Evolutionary conservation across 2,329 filamentous ascomycete species (phyloP).

Genomic region (Beauveria pseudobassiana): DNA sequence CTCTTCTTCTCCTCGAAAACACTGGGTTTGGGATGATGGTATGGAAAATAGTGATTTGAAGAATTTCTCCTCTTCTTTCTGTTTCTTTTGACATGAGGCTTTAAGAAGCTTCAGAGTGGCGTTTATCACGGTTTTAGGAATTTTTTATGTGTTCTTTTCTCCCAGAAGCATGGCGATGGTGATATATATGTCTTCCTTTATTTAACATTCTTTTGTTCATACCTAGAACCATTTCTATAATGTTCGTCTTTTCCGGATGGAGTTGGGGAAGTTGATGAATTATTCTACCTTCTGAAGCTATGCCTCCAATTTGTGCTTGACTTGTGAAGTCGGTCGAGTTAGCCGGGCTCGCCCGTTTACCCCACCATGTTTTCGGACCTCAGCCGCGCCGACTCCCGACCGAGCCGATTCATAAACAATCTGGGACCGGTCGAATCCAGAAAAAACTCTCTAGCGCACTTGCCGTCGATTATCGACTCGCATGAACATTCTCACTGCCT

Average conservation of each 20-base stretch:
- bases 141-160: conserved; percentile 15
- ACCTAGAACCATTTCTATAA: neutral
- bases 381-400: neutral
- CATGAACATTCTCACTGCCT: too few species aligned
- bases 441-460: neutral
- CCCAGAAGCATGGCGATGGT: conserved; percentile 12
- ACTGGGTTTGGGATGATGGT: conserved; percentile 3
- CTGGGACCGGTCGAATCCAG: neutral
- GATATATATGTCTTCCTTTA: conserved; percentile 5
- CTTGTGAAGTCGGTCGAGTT: neutral
- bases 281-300: too few species aligned
- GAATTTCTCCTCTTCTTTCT: neutral
- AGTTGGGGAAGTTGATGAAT: neutral
- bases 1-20: neutral
- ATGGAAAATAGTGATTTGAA: conserved; percentile 4
- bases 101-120: conserved; percentile 13
- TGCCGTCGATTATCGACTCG: neutral
- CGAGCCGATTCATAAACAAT: neutral
- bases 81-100: neutral
- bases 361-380: neutral
- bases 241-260: conserved; percentile 7
- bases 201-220: conserved; percentile 13
- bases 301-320: neutral
- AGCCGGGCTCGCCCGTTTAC: neutral
- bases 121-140: conserved; percentile 24